Conservation (phyloP, 495 filamentous ascomycete species). For the Pseudomonodictys pantanalensis region DNA sequence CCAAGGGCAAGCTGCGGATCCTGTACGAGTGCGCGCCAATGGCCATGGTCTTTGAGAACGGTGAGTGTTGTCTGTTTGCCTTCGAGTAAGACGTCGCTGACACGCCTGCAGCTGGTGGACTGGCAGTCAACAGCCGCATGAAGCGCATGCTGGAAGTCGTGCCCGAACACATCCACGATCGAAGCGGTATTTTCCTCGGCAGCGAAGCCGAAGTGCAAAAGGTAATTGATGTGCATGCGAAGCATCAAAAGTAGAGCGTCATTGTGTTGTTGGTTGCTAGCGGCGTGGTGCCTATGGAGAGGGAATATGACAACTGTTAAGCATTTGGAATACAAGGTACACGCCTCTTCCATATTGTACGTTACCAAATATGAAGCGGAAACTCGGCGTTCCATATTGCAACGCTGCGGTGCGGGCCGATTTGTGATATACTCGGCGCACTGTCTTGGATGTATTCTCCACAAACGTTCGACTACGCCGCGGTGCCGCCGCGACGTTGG, state of each 20-base stretch:
- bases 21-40: conserved; percentile 98
- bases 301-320: no score
- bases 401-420: no score
- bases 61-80: conserved; percentile 51
- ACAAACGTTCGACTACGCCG: no score
- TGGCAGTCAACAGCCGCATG: conserved; percentile 87
- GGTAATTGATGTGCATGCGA: conserved; percentile 70
- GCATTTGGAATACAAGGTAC: no score
- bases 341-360: conserved; percentile 3
- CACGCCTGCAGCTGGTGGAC: conserved; percentile 67
- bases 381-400: no score
- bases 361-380: conserved; percentile 21
- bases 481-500: no score
- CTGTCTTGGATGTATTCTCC: no score
- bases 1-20: conserved; percentile 96
- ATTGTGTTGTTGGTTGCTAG: no score
- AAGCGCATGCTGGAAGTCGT: conserved; percentile 83
- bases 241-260: conserved; percentile 37
- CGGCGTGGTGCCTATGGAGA: no score
- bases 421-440: no score
- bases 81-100: conserved; percentile 8
- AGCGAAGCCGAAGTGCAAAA: conserved; percentile 94
- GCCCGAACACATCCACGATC: conserved; percentile 92
- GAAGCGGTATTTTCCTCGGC: conserved; percentile 92
- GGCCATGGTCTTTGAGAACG: conserved; percentile 99